Evolutionary conservation across 345 rosid species (phyloP).

Genomic region (Raphanus sativus): DNA sequence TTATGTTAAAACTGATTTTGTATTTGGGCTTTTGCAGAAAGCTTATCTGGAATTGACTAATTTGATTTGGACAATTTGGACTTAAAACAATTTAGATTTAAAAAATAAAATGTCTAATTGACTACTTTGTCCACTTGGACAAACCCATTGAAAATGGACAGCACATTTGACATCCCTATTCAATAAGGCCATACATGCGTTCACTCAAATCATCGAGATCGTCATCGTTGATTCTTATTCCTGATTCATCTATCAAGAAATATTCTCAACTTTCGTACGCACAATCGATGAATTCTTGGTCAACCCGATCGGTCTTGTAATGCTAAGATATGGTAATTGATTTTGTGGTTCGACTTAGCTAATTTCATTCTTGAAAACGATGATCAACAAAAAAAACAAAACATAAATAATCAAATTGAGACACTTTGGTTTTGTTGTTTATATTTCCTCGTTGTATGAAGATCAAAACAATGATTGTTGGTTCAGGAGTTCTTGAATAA

Average conservation of each 20-base stretch:
- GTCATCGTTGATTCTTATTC: not conserved
- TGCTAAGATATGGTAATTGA: not conserved
- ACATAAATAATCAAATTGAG: not conserved
- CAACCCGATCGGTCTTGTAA: no score
- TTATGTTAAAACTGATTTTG: no score
- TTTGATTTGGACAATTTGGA: no score
- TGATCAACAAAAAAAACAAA: not conserved
- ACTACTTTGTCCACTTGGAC: no score
- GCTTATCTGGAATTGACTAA: no score
- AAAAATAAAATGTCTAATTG: no score
- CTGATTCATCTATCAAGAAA: not conserved
- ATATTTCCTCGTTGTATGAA: not conserved
- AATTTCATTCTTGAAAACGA: not conserved
- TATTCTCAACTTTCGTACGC: not conserved
- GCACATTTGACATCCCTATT: no score
- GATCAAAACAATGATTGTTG: not conserved
- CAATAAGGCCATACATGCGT: not conserved
- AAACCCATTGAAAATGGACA: no score
- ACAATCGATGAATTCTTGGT: not conserved
- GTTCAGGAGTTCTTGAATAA: not conserved
- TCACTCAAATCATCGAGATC: not conserved
- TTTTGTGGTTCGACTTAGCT: not conserved
- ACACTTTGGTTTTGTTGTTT: no score
- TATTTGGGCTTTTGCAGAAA: no score
- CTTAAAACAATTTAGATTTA: no score